Conservation (phyloP, 371 early-diverging fungal species). For the Lichtheimia hyalospora region DNA sequence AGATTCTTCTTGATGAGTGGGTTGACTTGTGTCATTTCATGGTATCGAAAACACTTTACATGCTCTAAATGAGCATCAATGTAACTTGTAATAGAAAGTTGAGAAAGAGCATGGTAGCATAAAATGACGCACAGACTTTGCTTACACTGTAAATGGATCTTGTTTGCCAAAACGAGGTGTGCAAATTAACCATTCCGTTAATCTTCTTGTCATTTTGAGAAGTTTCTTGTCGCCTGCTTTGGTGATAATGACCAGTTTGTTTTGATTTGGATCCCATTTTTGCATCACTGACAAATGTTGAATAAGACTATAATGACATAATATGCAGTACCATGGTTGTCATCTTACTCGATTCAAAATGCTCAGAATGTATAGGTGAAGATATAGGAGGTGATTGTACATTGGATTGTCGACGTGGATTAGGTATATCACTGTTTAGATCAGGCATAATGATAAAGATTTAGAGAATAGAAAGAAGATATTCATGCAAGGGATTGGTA, state of each 20-base stretch:
- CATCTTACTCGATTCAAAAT: no score
- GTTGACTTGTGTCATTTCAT: constrained; percentile 39
- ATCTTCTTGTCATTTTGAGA: constrained; percentile 69
- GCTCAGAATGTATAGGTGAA: no score
- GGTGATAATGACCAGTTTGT: constrained; percentile 76
- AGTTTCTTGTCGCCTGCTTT: constrained; percentile 80
- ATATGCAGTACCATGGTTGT: neutral
- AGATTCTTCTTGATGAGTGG: constrained; percentile 47
- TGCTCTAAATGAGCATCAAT: constrained; percentile 64
- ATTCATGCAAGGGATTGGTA: no score
- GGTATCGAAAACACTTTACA: constrained; percentile 53
- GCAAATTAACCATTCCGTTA: constrained; percentile 76
- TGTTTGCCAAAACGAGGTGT: constrained; percentile 45
- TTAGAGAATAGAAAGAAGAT: no score
- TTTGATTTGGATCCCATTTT: constrained; percentile 55
- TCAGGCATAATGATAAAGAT: no score
- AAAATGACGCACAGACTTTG: constrained; percentile 6
- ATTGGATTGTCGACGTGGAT: no score
- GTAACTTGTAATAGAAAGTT: constrained; percentile 36
- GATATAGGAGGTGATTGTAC: no score
- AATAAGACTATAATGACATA: neutral
- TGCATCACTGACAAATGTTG: neutral
- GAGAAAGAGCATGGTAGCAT: neutral
- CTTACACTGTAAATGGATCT: constrained; percentile 65
- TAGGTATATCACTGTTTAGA: no score